These are phyloP conservation scores for Lolium perenne DNA, from an alignment of 176 grass and related monocot genomes.

Conservation along the genomic window DNA sequence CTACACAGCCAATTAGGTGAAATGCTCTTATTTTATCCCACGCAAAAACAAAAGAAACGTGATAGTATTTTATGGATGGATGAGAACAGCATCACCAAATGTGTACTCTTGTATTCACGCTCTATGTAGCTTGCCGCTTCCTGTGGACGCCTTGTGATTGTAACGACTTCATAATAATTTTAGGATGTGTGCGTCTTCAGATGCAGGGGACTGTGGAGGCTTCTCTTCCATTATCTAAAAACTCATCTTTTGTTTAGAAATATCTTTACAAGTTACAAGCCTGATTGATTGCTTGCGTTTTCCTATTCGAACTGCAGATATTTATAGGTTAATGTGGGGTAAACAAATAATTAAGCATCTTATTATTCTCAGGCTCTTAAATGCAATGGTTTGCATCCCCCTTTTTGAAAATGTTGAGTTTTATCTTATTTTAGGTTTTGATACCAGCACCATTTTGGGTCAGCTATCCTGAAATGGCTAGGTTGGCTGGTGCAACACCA, in stretches of 20 bases:
- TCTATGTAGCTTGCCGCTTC: background rate
- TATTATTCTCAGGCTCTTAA: slow-evolving; percentile 27
- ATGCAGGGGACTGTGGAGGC: background rate
- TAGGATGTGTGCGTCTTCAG: background rate
- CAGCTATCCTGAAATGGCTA: slow-evolving; percentile 97
- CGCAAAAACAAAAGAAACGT: background rate
- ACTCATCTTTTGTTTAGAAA: background rate
- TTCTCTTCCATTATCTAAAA: slow-evolving; percentile 10
- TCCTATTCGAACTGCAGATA: slow-evolving; percentile 32
- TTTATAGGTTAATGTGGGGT: background rate
- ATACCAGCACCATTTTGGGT: slow-evolving; percentile 94
- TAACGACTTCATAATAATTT: background rate
- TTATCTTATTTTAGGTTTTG: slow-evolving; percentile 63
- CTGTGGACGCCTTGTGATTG: background rate
- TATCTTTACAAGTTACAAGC: slow-evolving; percentile 19
- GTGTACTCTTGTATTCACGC: background rate
- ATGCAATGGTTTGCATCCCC: background rate
- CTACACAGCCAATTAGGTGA: background rate
- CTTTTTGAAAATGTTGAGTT: slow-evolving; percentile 18
- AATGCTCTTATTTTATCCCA: background rate
- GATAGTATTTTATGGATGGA: slow-evolving; percentile 11
- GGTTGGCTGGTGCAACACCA: slow-evolving; percentile 76
- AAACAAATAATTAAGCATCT: background rate
- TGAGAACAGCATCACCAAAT: background rate
- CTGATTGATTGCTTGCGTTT: slow-evolving; percentile 20